Conservation (phyloP, 2,329 filamentous ascomycete genomes). For the Myriangium duriaei region DNA sequence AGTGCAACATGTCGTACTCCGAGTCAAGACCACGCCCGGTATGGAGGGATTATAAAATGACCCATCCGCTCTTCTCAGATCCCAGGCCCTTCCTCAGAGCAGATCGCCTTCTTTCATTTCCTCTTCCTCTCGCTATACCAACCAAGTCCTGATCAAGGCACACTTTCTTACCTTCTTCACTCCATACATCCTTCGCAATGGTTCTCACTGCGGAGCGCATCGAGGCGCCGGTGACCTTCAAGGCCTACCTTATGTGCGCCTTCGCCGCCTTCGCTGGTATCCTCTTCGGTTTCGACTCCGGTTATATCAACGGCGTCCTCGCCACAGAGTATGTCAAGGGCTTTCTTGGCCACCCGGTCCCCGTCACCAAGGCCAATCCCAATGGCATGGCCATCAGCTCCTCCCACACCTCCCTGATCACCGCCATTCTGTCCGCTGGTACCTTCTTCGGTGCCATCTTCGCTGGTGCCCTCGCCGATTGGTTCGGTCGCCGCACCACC, state of each 20-base stretch:
- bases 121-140: background rate
- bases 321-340: slow-evolving; percentile 37
- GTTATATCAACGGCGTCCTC: slow-evolving; percentile 42
- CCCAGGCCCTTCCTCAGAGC: slow-evolving; percentile 6
- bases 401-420: slow-evolving; percentile 45
- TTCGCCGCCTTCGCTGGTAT: slow-evolving; percentile 50
- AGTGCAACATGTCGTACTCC: no score
- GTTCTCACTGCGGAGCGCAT: slow-evolving; percentile 16
- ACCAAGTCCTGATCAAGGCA: background rate
- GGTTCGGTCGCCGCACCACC: slow-evolving; percentile 51
- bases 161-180: slow-evolving; percentile 3
- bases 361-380: slow-evolving; percentile 10
- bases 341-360: slow-evolving; percentile 18
- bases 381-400: slow-evolving; percentile 19
- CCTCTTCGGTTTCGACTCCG: slow-evolving; percentile 48
- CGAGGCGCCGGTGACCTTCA: slow-evolving; percentile 25
- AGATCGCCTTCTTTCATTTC: background rate
- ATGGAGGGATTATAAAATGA: slow-evolving; percentile 7
- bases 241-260: slow-evolving; percentile 47
- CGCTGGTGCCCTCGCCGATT: slow-evolving; percentile 47
- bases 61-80: background rate
- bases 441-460: slow-evolving; percentile 62
- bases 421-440: slow-evolving; percentile 63
- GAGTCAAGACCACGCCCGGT: background rate
- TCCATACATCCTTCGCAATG: slow-evolving; percentile 9